Evolutionary conservation across 2,329 filamentous ascomycete genomes (phyloP).

Genomic region (Fusarium piperis): DNA sequence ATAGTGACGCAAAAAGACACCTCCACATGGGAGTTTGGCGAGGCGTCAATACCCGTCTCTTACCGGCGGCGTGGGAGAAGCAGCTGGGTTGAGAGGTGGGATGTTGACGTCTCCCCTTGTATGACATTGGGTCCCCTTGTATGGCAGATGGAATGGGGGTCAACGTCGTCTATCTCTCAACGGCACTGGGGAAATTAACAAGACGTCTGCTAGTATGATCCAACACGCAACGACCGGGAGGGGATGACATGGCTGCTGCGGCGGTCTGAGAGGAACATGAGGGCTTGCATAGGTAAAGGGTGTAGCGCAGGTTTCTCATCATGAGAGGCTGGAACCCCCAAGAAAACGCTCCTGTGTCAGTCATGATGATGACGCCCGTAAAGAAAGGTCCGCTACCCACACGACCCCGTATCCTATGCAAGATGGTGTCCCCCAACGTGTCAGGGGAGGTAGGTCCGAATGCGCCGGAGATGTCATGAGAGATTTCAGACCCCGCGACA

Average conservation of each 20-base stretch:
- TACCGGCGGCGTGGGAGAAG: slow-evolving; percentile 15
- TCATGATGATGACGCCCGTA: background rate
- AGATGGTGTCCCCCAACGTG: background rate
- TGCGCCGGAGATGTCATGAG: background rate
- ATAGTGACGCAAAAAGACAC: background rate
- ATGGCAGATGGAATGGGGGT: background rate
- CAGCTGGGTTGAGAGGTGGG: background rate
- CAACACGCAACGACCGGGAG: background rate
- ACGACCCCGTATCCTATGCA: background rate
- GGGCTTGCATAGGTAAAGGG: background rate
- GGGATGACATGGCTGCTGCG: background rate
- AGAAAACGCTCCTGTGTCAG: slow-evolving; percentile 3
- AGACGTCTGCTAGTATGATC: background rate
- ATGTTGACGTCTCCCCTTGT: background rate
- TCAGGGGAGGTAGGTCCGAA: background rate
- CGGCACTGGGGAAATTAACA: background rate
- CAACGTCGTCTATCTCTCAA: background rate
- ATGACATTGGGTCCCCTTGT: slow-evolving; percentile 1
- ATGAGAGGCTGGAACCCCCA: slow-evolving; percentile 6
- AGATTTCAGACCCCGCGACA: background rate
- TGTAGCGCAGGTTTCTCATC: background rate
- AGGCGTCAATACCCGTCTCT: slow-evolving; percentile 21
- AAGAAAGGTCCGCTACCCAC: background rate
- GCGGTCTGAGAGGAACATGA: background rate
- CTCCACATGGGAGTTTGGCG: background rate